Percentiles rank a stretch among this genome's conserved stretches.
Conservation (phyloP, 805 yeast genomes). For the Wickerhamiella australiensis region DNA sequence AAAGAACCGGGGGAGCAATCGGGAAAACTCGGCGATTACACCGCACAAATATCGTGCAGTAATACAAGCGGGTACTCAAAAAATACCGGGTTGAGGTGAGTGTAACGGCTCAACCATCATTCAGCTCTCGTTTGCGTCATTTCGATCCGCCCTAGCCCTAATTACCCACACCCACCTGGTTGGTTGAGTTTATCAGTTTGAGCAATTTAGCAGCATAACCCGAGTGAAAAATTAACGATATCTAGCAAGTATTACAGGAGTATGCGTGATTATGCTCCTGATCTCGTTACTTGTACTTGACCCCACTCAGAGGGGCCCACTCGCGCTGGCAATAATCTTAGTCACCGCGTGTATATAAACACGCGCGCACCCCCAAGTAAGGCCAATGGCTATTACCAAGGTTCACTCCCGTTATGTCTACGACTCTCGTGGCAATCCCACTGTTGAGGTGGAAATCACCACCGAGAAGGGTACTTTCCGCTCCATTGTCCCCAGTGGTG, state of each 20-base stretch:
- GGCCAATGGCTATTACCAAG: constrained; percentile 72
- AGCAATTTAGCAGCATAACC: not conserved
- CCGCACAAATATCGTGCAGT: not conserved
- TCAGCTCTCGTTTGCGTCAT: not conserved
- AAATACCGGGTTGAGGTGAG: not conserved
- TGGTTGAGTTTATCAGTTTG: not conserved
- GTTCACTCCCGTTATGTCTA: constrained; percentile 91
- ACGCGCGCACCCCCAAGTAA: not conserved
- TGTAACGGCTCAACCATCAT: not conserved
- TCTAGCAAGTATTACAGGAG: no score
- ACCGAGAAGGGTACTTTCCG: constrained; percentile 91
- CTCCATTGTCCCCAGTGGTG: constrained; percentile 98
- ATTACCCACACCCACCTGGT: not conserved
- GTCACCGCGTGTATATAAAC: not conserved
- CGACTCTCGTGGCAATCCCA: constrained; percentile 99
- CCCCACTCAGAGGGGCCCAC: not conserved
- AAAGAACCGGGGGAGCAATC: constrained; percentile 1
- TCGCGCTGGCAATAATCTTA: not conserved
- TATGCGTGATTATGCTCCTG: no score
- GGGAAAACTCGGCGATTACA: not conserved
- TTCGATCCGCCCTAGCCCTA: constrained; percentile 2
- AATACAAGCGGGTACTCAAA: not conserved
- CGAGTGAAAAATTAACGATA: no score
- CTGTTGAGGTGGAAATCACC: constrained; percentile 94
- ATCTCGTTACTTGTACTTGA: no score